Conservation (phyloP, 1,284 basidiomycete species). For the Filobasidium uniguttulatum region DNA sequence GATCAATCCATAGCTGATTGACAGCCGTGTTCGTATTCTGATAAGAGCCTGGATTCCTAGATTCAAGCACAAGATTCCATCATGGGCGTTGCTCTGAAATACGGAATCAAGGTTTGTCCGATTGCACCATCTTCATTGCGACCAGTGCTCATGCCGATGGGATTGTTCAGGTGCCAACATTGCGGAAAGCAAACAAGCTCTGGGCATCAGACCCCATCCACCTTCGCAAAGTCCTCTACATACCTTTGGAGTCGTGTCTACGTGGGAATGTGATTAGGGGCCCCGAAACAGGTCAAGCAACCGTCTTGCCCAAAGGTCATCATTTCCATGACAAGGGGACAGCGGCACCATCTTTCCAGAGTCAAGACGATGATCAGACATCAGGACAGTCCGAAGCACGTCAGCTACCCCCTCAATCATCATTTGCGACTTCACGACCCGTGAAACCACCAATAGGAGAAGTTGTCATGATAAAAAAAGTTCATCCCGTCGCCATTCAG, state of each 20-base stretch:
- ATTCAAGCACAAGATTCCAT: slow-evolving; percentile 60
- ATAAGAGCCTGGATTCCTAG: slow-evolving; percentile 32
- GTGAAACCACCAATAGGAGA: not conserved
- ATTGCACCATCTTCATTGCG: not conserved
- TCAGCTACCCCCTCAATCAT: too few relatives aligned
- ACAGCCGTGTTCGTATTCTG: not conserved
- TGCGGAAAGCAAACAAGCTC: slow-evolving; percentile 72
- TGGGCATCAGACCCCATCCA: slow-evolving; percentile 84
- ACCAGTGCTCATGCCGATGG: not conserved
- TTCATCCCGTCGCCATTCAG: not conserved
- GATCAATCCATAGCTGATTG: not conserved
- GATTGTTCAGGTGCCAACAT: slow-evolving; percentile 43
- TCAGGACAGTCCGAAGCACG: too few relatives aligned
- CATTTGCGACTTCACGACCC: too few relatives aligned
- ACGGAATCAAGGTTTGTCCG: slow-evolving; percentile 54
- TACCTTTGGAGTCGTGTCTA: slow-evolving; percentile 46
- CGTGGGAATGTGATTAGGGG: slow-evolving; percentile 30
- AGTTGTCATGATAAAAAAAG: not conserved
- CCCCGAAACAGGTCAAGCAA: slow-evolving; percentile 31
- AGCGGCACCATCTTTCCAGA: not conserved
- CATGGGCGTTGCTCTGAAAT: slow-evolving; percentile 69
- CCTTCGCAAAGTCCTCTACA: slow-evolving; percentile 62
- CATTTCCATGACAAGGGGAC: not conserved
- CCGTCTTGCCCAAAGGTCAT: slow-evolving; percentile 17
- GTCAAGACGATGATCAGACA: not conserved